A percentile compares a stretch with the other conserved stretches of the same genome.
Conservation (phyloP, 2,329 filamentous ascomycete genomes). For the Colletotrichum sp. region DNA sequence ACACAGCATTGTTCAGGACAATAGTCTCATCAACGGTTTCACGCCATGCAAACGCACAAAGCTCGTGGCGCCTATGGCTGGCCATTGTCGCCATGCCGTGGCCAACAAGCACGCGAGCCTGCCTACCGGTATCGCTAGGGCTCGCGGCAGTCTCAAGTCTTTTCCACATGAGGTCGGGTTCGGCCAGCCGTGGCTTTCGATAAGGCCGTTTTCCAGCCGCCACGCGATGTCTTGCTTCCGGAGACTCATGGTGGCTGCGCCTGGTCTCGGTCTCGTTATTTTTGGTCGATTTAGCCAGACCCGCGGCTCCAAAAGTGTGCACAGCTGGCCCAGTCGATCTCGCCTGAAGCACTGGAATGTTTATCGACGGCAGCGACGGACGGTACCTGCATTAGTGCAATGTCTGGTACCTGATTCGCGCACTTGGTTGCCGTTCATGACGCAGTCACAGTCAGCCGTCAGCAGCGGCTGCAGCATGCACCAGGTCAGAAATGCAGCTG, state of each 20-base stretch:
- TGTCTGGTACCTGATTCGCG: background rate
- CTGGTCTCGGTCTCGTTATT: slow-evolving; percentile 1
- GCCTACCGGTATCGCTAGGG: background rate
- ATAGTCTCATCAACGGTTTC: slow-evolving; percentile 10
- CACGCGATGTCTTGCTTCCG: background rate
- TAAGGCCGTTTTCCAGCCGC: background rate
- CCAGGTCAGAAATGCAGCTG: background rate
- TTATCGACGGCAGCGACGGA: background rate
- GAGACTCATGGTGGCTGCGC: background rate
- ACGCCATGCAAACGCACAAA: slow-evolving; percentile 5
- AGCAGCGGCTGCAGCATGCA: background rate
- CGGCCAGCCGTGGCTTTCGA: slow-evolving; percentile 2
- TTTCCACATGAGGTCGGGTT: background rate
- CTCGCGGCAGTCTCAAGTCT: background rate
- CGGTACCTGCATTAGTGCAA: slow-evolving; percentile 18
- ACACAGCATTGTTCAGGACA: background rate
- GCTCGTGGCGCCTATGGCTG: slow-evolving; percentile 5
- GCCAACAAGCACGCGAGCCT: background rate
- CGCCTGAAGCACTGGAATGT: background rate
- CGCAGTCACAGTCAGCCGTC: slow-evolving; percentile 13
- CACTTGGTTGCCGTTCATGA: background rate
- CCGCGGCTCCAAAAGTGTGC: background rate
- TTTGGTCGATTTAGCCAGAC: background rate
- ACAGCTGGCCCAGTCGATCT: background rate
- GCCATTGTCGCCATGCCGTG: background rate